Evolutionary conservation across 352 stramenopile species (phyloP), one percentile per base, ranked within the genome.

Genomic region (Thalassiosira ordinaria): DNA sequence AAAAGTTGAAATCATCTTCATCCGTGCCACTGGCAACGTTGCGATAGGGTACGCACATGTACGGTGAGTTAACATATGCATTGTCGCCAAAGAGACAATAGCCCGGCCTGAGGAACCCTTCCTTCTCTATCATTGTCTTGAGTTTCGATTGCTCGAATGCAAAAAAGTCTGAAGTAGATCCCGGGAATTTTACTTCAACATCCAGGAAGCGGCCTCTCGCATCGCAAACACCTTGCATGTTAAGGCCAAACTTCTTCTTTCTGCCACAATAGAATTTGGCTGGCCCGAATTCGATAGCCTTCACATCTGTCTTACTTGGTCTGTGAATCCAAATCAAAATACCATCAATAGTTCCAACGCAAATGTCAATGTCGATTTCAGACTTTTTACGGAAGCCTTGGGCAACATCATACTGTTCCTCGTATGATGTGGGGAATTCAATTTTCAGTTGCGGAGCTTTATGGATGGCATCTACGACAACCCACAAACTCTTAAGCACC

Each of bases 161-260:
- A 47, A 26, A 35, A 29, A 64, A 74, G 35, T 81, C 62, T 35
- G 60, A 35, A 37, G 39, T 13, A 29, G 59, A 13, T 18, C 59
- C 56, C 11, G 55, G 20, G 49, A 57, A 27, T 6, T 11, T 14
- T 37, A 27, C 26, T 29, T 24, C 52, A 29, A 47, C 33, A 26
- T 46, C 81, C 16, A 68, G 18, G n/a, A 77, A 62, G 1, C 55
- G 2, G 33, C 79, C 74, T 11, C 39, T 56, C 20, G 22, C 27
- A 37, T 82, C 59, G 31, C 52, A 67, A 20, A 85, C 78, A 13
- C 64, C 70, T 65, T 85, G 78, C 3, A 81, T 59, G 57, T 82
- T 78, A 0, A 85, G 8, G 35, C 57, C 78, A 67, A 68, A 74
- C 49, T 69, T 82, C 33, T 65, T 49, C 56, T 85, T 85, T 37